Conservation (phyloP, 306 rosid genomes). For the Cicer bijugum region DNA sequence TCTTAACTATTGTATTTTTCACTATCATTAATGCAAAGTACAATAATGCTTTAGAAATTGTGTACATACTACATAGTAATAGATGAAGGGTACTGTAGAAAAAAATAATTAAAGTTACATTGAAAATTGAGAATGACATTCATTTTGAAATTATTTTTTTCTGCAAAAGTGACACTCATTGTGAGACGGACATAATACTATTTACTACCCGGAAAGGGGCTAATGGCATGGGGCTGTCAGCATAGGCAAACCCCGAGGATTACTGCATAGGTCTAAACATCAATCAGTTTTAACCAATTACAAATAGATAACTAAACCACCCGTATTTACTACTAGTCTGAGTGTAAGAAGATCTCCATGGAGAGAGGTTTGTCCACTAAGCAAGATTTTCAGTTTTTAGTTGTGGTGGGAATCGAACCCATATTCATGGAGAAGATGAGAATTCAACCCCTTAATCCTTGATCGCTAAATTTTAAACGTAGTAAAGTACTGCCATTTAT, state of each 20-base stretch:
- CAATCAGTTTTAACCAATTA: neutral
- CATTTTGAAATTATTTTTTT: too few relatives aligned
- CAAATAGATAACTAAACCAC: neutral
- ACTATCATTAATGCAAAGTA: too few relatives aligned
- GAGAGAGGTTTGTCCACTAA: neutral
- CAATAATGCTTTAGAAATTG: too few relatives aligned
- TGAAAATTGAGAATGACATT: too few relatives aligned
- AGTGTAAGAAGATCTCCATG: neutral
- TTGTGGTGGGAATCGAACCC: neutral
- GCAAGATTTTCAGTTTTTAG: constrained; percentile 1
- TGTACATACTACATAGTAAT: too few relatives aligned
- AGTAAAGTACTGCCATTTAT: neutral
- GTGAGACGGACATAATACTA: neutral
- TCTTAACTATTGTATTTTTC: too few relatives aligned
- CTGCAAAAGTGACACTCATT: too few relatives aligned
- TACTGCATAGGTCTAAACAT: neutral
- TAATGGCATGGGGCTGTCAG: neutral
- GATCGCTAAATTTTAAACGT: neutral
- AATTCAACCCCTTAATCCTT: neutral
- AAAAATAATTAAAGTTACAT: too few relatives aligned
- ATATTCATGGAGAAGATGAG: neutral
- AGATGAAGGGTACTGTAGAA: too few relatives aligned
- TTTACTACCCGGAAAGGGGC: neutral
- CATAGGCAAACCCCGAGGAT: neutral
- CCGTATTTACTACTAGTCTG: neutral